Percentiles rank a stretch among this genome's conserved stretches.
Conservation (phyloP, 495 filamentous ascomycete species). For the Xylaria bambusicola region DNA sequence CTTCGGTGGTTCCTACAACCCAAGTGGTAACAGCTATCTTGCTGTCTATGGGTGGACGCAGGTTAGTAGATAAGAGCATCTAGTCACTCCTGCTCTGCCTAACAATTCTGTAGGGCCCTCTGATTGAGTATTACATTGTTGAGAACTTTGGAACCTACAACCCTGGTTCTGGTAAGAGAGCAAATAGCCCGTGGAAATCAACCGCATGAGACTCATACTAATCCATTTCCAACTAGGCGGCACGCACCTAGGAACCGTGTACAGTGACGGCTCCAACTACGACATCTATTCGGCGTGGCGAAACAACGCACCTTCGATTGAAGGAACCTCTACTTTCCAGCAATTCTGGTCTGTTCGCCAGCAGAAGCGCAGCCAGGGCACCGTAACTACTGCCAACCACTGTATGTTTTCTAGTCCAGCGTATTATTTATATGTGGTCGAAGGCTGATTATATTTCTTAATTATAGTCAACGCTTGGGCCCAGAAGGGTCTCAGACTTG, state of each 20-base stretch:
- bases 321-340: conserved; percentile 56
- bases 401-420: too few species aligned
- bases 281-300: conserved; percentile 62
- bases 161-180: too few species aligned
- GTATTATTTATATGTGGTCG: too few species aligned
- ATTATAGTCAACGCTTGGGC: conserved; percentile 57
- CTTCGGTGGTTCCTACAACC: neutral
- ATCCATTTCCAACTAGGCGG: conserved; percentile 37
- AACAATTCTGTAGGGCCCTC: too few species aligned
- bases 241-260: conserved; percentile 56
- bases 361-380: conserved; percentile 49
- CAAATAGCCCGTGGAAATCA: too few species aligned
- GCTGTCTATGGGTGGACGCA: conserved; percentile 64
- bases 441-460: too few species aligned
- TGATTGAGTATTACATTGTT: conserved; percentile 64
- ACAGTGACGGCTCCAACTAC: conserved; percentile 63
- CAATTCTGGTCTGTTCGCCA: conserved; percentile 60
- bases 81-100: too few species aligned
- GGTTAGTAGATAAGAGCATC: too few species aligned
- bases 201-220: too few species aligned
- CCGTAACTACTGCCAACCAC: conserved; percentile 12
- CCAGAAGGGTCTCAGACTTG: conserved; percentile 49
- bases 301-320: conserved; percentile 60
- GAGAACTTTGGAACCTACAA: conserved; percentile 59
- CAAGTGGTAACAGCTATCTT: conserved; percentile 54